phyloP scores from a whole-genome alignment of 805 yeast genomes.

The Wickerhamomyces sydowiorum region DNA sequence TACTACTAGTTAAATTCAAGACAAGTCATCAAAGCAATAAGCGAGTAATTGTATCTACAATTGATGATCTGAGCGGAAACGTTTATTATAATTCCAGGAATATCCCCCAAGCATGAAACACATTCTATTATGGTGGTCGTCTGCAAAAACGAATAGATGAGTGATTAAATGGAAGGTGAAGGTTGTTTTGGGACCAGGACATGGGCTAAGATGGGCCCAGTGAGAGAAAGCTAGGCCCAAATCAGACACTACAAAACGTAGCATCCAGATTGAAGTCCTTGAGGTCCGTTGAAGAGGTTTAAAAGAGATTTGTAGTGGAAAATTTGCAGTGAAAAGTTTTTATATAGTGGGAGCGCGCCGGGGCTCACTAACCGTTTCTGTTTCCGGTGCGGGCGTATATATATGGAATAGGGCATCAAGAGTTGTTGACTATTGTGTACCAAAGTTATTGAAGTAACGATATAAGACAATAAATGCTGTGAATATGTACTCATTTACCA shows the following conservation, averaged over 20 bases:
- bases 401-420: too few relatives aligned
- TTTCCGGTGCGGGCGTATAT: too few relatives aligned
- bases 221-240: neutral
- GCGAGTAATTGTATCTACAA: too few relatives aligned
- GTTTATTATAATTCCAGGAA: conserved; percentile 1
- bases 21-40: too few relatives aligned
- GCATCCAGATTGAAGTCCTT: neutral
- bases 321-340: neutral
- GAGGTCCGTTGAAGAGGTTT: neutral
- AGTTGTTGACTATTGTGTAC: too few relatives aligned
- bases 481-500: too few relatives aligned
- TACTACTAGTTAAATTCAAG: too few relatives aligned
- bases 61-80: neutral
- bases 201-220: neutral
- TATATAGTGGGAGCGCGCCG: neutral
- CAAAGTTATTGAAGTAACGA: too few relatives aligned
- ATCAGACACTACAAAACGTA: neutral
- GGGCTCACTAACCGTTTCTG: neutral
- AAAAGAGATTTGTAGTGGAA: neutral
- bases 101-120: conserved; percentile 35
- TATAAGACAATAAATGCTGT: too few relatives aligned
- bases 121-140: conserved; percentile 25
- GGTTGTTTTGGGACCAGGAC: neutral
- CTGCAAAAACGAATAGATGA: conserved; percentile 25
- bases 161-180: conserved; percentile 31